Evolutionary conservation across 2,329 filamentous ascomycete genomes (phyloP).

Genomic region (Pseudopyrenochaeta lycopersici): DNA sequence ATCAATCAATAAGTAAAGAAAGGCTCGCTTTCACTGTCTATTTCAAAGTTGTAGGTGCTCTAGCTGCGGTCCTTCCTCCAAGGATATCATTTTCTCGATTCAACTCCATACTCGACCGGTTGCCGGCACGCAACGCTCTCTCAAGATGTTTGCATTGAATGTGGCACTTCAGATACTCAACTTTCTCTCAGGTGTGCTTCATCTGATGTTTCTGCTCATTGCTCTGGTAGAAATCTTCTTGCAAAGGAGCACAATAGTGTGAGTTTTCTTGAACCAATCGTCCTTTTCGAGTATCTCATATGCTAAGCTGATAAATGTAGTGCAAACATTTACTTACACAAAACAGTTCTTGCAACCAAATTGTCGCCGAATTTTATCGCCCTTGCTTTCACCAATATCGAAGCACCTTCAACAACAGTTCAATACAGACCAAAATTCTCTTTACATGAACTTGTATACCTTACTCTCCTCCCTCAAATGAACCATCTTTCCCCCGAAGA

Average conservation of each 20-base stretch:
- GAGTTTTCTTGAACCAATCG: not conserved
- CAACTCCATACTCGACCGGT: no score
- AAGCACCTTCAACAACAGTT: not conserved
- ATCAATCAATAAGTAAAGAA: no score
- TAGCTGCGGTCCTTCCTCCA: no score
- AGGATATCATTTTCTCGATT: no score
- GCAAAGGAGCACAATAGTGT: not conserved
- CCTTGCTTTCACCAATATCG: not conserved
- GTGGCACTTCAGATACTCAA: not conserved
- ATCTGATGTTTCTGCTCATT: not conserved
- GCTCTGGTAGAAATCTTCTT: not conserved
- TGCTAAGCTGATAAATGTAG: not conserved
- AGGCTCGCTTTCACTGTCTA: no score
- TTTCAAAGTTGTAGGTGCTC: no score
- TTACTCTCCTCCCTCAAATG: not conserved
- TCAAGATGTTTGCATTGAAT: not conserved
- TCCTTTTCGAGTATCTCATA: no score
- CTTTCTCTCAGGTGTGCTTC: not conserved
- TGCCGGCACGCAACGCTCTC: not conserved
- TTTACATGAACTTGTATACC: not conserved
- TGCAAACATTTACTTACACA: not conserved
- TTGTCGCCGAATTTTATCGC: not conserved
- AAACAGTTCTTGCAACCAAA: not conserved
- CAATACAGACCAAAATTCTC: not conserved
- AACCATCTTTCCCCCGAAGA: not conserved